These are phyloP conservation scores for Lachnellula suecica DNA, from an alignment of 2,329 filamentous ascomycete genomes.

Conservation along the genomic window DNA sequence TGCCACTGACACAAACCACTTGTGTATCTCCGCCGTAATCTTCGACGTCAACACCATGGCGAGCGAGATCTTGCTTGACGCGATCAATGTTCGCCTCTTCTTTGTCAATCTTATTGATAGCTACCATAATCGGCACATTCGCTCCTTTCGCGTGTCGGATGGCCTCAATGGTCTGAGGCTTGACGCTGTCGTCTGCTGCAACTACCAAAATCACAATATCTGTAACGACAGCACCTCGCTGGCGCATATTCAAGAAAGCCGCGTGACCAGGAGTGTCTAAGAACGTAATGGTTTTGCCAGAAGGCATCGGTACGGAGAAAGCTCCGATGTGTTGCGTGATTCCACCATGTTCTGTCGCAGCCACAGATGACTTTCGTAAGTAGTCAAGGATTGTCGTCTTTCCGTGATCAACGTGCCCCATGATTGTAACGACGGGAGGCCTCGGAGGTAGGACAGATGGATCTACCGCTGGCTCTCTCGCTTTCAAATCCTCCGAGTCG, in stretches of 20 bases:
- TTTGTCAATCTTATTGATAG: conserved; percentile 97
- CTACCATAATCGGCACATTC: conserved; percentile 92
- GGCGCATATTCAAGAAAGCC: conserved; percentile 93
- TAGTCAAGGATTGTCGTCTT: conserved; percentile 97
- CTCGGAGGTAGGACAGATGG: conserved; percentile 66
- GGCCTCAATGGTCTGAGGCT: conserved; percentile 93
- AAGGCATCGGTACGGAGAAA: conserved; percentile 85
- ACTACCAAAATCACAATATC: conserved; percentile 97
- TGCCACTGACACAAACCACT: conserved; percentile 86
- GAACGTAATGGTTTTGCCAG: conserved; percentile 90
- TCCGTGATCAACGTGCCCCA: conserved; percentile 98
- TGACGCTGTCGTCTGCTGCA: conserved; percentile 95
- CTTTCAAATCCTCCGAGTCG: conserved; percentile 67
- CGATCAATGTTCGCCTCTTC: conserved; percentile 75
- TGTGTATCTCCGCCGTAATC: conserved; percentile 95
- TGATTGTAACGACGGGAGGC: conserved; percentile 95
- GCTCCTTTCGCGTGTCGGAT: conserved; percentile 88
- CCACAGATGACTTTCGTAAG: conserved; percentile 88
- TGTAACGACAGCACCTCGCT: conserved; percentile 91
- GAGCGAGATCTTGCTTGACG: conserved; percentile 84
- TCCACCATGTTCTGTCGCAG: conserved; percentile 87
- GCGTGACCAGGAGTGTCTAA: conserved; percentile 95
- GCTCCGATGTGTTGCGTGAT: conserved; percentile 99
- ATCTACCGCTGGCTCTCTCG: conserved; percentile 69
- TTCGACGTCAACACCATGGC: conserved; percentile 85